These are phyloP conservation scores for Eucalyptus camaldulensis DNA, from an alignment of 345 rosid genomes.

Conservation along the genomic window DNA sequence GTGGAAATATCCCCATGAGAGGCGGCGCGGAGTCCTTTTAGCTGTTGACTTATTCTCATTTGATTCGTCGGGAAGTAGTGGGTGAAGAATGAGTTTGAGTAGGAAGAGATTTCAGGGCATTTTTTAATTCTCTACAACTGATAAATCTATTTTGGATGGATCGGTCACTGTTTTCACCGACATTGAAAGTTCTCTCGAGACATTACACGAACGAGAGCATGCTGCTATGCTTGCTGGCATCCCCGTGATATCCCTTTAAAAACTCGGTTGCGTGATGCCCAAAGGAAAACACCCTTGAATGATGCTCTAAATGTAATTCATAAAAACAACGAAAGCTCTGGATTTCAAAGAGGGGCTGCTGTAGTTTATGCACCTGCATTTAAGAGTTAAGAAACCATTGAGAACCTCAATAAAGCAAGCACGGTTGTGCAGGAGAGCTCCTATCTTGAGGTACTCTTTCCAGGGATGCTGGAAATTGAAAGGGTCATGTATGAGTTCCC, in stretches of 20 bases:
- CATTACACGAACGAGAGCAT: conserved; percentile 18
- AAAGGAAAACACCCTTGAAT: not conserved
- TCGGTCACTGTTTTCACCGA: conserved; percentile 26
- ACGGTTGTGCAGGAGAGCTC: conserved; percentile 45
- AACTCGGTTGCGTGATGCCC: conserved; percentile 27
- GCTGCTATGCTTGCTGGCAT: conserved; percentile 32
- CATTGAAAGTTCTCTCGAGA: conserved; percentile 34
- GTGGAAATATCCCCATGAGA: conserved; percentile 40
- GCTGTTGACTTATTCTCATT: not conserved
- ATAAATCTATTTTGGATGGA: conserved; percentile 30
- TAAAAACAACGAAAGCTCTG: not conserved
- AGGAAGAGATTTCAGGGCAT: conserved; percentile 32
- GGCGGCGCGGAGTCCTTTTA: conserved; percentile 2
- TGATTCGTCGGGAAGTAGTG: not conserved
- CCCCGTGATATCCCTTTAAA: conserved; percentile 20
- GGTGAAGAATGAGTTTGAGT: not conserved
- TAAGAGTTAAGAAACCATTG: conserved; percentile 21
- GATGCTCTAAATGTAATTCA: not conserved
- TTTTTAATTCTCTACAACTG: conserved; percentile 35
- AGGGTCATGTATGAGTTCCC: conserved; percentile 76
- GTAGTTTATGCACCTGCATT: conserved; percentile 20
- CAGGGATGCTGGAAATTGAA: conserved; percentile 66
- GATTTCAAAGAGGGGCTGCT: not conserved
- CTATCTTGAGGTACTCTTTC: conserved; percentile 60
- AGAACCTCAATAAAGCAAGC: conserved; percentile 62